phyloP scores from a whole-genome alignment of 2,329 filamentous ascomycete genomes.

The Microcyclospora pomicola region DNA sequence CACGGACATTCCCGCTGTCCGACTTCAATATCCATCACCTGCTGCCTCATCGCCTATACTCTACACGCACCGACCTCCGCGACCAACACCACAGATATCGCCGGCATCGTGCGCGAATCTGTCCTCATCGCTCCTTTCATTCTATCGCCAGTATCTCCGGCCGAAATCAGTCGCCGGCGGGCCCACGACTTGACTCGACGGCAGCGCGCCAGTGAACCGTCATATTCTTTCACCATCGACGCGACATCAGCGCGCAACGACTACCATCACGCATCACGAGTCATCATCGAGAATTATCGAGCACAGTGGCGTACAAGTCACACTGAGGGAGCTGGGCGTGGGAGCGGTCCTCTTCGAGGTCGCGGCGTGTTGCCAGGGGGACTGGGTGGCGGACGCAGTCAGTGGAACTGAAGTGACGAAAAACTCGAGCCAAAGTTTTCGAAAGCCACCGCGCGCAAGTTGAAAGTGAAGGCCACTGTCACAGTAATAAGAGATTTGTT shows the following conservation, averaged over 20 bases:
- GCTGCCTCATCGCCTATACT: not conserved
- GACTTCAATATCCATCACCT: not conserved
- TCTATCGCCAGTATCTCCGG: too few relatives aligned
- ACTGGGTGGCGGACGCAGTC: slow-evolving; percentile 11
- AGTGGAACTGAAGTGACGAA: too few relatives aligned
- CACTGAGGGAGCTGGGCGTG: slow-evolving; percentile 6
- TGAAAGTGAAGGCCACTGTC: not conserved
- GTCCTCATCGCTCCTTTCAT: not conserved
- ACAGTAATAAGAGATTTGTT: not conserved
- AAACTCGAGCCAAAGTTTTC: too few relatives aligned
- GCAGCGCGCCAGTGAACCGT: slow-evolving; percentile 3
- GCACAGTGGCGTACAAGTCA: too few relatives aligned
- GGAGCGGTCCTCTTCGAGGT: slow-evolving; percentile 18
- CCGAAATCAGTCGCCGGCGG: slow-evolving; percentile 16
- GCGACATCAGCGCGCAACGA: slow-evolving; percentile 9
- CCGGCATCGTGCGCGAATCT: slow-evolving; percentile 11
- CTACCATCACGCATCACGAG: slow-evolving; percentile 12
- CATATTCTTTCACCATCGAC: slow-evolving; percentile 1
- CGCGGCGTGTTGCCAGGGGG: slow-evolving; percentile 17
- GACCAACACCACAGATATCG: slow-evolving; percentile 17
- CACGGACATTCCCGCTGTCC: not conserved
- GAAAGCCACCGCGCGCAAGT: not conserved
- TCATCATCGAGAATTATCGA: slow-evolving; percentile 1
- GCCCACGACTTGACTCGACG: slow-evolving; percentile 14
- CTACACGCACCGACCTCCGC: slow-evolving; percentile 5